Evolutionary conservation across 495 filamentous ascomycete species (phyloP).

Genomic region (Aspergillus ellipticus): DNA sequence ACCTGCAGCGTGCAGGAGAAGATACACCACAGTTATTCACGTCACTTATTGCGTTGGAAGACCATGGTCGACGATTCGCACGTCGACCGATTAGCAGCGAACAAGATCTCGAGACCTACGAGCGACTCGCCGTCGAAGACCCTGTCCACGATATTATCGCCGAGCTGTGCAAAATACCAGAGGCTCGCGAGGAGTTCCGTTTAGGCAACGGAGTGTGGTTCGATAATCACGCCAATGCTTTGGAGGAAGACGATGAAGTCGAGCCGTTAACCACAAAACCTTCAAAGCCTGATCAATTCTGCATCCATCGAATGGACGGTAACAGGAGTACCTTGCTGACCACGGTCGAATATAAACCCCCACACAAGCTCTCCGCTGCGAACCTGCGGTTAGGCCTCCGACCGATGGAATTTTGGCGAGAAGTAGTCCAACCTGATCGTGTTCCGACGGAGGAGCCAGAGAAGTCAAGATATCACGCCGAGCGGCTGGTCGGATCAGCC

Average conservation of each 20-base stretch:
- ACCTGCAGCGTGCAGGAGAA: constrained; percentile 19
- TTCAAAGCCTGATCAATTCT: constrained; percentile 22
- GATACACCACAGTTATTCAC: constrained; percentile 11
- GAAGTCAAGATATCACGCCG: constrained; percentile 23
- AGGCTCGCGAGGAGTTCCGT: constrained; percentile 23
- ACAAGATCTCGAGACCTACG: constrained; percentile 27
- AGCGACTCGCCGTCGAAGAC: constrained; percentile 28
- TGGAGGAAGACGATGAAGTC: no score
- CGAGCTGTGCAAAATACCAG: constrained; percentile 25
- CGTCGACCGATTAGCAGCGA: constrained; percentile 24
- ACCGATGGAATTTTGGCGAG: constrained; percentile 23
- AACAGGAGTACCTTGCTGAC: constrained; percentile 22
- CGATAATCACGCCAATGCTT: constrained; percentile 28
- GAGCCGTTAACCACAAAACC: constrained; percentile 5
- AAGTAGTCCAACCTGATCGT: constrained; percentile 15
- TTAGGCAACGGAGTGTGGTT: constrained; percentile 27
- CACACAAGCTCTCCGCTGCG: constrained; percentile 32
- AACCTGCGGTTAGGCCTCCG: constrained; percentile 28
- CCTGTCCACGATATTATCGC: constrained; percentile 30
- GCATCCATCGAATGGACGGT: constrained; percentile 22
- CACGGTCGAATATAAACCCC: constrained; percentile 36
- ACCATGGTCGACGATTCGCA: constrained; percentile 8
- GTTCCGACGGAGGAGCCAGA: constrained; percentile 13
- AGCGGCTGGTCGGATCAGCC: constrained; percentile 10
- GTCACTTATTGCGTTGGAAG: constrained; percentile 15